These are phyloP conservation scores for Ceratocystis albifundus DNA, from an alignment of 2,329 filamentous ascomycete species.

Conservation along the genomic window DNA sequence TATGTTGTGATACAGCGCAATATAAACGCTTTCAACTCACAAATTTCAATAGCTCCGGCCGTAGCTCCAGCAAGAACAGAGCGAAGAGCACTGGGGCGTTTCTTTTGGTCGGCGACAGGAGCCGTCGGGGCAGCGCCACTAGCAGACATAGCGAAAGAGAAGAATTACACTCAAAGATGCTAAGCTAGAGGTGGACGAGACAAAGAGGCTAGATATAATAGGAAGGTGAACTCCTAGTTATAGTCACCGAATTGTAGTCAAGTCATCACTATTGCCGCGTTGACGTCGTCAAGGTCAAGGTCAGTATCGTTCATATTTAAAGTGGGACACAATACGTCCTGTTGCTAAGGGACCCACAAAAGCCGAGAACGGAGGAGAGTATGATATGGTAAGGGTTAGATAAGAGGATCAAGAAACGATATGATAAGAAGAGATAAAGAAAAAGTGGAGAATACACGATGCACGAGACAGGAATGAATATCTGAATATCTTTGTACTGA, in stretches of 20 bases:
- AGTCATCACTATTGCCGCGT: too few species aligned
- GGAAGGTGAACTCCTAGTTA: too few species aligned
- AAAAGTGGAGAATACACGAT: not conserved
- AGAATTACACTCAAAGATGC: too few species aligned
- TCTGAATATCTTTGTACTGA: too few species aligned
- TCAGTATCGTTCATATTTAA: not conserved
- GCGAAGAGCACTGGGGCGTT: conserved; percentile 64
- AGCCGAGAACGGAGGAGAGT: conserved; percentile 13
- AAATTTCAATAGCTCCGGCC: conserved; percentile 91
- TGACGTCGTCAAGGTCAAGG: too few species aligned
- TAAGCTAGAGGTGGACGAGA: too few species aligned
- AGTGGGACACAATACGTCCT: not conserved
- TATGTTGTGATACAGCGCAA: too few species aligned
- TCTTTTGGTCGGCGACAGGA: conserved; percentile 25
- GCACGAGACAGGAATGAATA: too few species aligned
- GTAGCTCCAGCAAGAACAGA: conserved; percentile 85
- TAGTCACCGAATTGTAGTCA: too few species aligned
- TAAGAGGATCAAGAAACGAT: not conserved
- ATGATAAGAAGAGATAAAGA: not conserved
- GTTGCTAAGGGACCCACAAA: conserved; percentile 1
- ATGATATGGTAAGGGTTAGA: not conserved
- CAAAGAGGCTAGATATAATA: too few species aligned
- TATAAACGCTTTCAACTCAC: conserved; percentile 33
- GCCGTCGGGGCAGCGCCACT: not conserved
- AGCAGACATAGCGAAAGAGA: not conserved